phyloP scores from a whole-genome alignment of 192 early-diverging fungal genomes.

The Mortierella hygrophila region DNA sequence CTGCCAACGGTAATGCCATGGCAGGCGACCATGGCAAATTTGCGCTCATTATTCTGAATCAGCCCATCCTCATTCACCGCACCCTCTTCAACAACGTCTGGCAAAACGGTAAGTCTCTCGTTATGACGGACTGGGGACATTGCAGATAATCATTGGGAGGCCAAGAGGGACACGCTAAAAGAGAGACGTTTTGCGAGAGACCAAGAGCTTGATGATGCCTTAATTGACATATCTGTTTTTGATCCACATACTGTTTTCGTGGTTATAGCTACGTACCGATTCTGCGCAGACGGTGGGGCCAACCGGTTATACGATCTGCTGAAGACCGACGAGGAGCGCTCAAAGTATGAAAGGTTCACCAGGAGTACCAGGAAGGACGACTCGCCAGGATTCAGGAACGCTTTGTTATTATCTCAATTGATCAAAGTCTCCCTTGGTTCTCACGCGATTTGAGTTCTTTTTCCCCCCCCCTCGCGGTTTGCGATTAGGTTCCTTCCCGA shows the following conservation, averaged over 20 bases:
- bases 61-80: conserved; percentile 65
- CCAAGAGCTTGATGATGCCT: too few species aligned
- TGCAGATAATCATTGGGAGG: background rate
- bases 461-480: background rate
- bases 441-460: background rate
- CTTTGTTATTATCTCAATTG: background rate
- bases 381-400: background rate
- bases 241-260: background rate
- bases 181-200: too few species aligned
- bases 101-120: conserved; percentile 36
- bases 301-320: conserved; percentile 86
- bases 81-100: conserved; percentile 57
- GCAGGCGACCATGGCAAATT: conserved; percentile 14
- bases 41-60: conserved; percentile 82
- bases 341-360: conserved; percentile 30
- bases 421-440: background rate
- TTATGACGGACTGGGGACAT: background rate
- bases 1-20: background rate
- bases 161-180: background rate
- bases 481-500: conserved; percentile 78
- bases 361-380: background rate
- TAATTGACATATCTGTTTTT: background rate
- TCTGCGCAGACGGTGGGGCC: conserved; percentile 93
- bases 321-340: conserved; percentile 54
- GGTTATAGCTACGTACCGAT: conserved; percentile 61